Base-by-base conservation (phyloP, 2,329 filamentous ascomycete species). In the Davidsoniella eucalypti region DNA sequence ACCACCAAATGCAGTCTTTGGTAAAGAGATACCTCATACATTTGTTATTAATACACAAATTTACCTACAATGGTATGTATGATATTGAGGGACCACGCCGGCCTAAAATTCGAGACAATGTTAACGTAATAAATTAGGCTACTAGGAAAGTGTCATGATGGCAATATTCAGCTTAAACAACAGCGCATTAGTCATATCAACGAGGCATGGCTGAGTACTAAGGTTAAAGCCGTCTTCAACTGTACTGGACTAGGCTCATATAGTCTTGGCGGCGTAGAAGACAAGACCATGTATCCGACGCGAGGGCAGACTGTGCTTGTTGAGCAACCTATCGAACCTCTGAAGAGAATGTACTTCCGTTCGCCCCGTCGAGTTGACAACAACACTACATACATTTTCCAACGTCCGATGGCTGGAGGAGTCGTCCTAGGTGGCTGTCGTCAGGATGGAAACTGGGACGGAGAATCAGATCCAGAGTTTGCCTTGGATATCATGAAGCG, bases 261-360 rank as follows among this genome's bases (percentile, higher is more conserved):
- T 36, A 76, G 70, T 47, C 73, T 93, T 1, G 84, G 82, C 7
- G 87, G 87, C 21, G 85, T 93, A 0, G 70, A 75, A 64, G 87
- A 94, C 59, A 62, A 66, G 51, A 73, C 71, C 5, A 71, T 93
- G 41, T 73, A 78, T 54, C 84, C 87, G 1, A 78, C 75, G 1
- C 48, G 59, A 50, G 61, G 61, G 0, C 61, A 63, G 55, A 58
- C 60, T 3, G 49, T 64, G 12, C 55, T 64, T 0, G 59, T 64
- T 5, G 64, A 67, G 16, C 62, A 65, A n/a, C 66, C 67, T 0
- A 60, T 61, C 10, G 53, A 49, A 1, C 64, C 64, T 4, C 59
- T 70, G 12, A 51, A 56, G 18, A 59, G 61, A 52, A 70, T 70
- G 66, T 63, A 64, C 51, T 63, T 69, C 55, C 64, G 67, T 36